phyloP scores from a whole-genome alignment of 2,329 filamentous ascomycete genomes.

The Neofusicoccum cordaticola region DNA sequence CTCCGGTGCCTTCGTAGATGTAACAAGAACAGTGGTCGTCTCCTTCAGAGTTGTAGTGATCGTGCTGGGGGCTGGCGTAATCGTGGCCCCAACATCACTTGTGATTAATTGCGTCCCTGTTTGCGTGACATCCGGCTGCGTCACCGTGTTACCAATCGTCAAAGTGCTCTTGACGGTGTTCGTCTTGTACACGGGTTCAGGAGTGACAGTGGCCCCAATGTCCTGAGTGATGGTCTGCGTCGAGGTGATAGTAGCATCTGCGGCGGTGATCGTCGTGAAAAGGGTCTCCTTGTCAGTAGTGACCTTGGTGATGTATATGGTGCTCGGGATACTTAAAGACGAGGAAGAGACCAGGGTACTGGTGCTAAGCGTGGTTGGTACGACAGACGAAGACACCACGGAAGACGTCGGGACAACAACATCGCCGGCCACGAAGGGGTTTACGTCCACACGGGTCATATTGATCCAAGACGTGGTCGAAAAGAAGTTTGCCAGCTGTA shows the following conservation, averaged over 20 bases:
- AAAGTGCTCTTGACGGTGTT: constrained; percentile 20
- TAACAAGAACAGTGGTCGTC: constrained; percentile 25
- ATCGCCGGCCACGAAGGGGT: constrained; percentile 37
- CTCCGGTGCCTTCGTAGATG: constrained; percentile 14
- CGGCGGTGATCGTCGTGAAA: constrained; percentile 28
- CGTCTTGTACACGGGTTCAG: constrained; percentile 20
- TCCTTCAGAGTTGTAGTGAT: background rate
- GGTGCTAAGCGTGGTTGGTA: constrained; percentile 22
- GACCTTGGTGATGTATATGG: constrained; percentile 21
- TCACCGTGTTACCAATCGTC: constrained; percentile 20
- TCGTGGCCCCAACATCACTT: background rate
- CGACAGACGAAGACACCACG: constrained; percentile 23
- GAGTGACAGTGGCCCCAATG: constrained; percentile 23
- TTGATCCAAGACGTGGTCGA: constrained; percentile 42
- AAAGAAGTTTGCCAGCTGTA: constrained; percentile 43
- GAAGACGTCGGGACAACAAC: constrained; percentile 30
- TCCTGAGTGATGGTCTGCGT: constrained; percentile 29
- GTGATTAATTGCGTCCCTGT: constrained; percentile 19
- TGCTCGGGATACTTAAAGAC: constrained; percentile 26
- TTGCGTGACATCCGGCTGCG: constrained; percentile 22
- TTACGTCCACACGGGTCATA: constrained; percentile 37
- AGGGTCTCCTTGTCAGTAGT: constrained; percentile 24
- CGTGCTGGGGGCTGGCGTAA: background rate
- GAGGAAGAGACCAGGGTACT: constrained; percentile 21
- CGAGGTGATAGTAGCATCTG: constrained; percentile 26